These are phyloP conservation scores for Solanum bukasovii DNA, from an alignment of 257 asterid genomes.

Conservation along the genomic window DNA sequence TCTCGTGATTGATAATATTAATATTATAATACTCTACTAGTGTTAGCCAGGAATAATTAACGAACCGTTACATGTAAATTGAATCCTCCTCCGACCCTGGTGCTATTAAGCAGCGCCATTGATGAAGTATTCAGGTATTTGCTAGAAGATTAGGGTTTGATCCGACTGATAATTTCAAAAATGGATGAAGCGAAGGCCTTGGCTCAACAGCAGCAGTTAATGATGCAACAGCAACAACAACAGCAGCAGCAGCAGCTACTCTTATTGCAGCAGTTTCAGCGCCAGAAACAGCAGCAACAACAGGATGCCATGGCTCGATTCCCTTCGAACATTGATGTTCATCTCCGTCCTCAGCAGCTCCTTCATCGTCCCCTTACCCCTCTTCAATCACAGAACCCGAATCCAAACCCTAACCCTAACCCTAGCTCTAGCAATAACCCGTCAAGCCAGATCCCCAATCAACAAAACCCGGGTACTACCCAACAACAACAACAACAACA, in stretches of 20 bases:
- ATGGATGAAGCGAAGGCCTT: slow-evolving; percentile 14
- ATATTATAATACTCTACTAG: not conserved
- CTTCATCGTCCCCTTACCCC: slow-evolving; percentile 28
- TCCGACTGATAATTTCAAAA: not conserved
- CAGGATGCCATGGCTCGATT: slow-evolving; percentile 85
- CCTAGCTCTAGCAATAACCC: slow-evolving; percentile 19
- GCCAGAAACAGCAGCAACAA: slow-evolving; percentile 48
- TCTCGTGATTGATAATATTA: not conserved
- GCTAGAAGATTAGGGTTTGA: not conserved
- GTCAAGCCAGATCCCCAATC: slow-evolving; percentile 6
- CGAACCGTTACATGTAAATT: not conserved
- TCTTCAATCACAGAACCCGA: slow-evolving; percentile 27
- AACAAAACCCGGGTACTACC: slow-evolving; percentile 19
- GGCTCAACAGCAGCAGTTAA: slow-evolving; percentile 6
- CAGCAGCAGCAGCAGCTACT: slow-evolving; percentile 14
- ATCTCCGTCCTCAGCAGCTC: slow-evolving; percentile 71
- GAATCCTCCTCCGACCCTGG: not conserved
- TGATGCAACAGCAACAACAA: slow-evolving; percentile 5
- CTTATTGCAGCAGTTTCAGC: slow-evolving; percentile 20
- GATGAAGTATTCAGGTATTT: not conserved
- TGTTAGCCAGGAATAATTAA: not conserved
- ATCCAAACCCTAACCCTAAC: slow-evolving; percentile 11
- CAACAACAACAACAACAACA: slow-evolving; percentile 14
- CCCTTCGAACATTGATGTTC: slow-evolving; percentile 92
- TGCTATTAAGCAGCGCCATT: not conserved